Evolutionary conservation across 768 basidiomycete genomes (phyloP).

Genomic region (Serendipita sp.): DNA sequence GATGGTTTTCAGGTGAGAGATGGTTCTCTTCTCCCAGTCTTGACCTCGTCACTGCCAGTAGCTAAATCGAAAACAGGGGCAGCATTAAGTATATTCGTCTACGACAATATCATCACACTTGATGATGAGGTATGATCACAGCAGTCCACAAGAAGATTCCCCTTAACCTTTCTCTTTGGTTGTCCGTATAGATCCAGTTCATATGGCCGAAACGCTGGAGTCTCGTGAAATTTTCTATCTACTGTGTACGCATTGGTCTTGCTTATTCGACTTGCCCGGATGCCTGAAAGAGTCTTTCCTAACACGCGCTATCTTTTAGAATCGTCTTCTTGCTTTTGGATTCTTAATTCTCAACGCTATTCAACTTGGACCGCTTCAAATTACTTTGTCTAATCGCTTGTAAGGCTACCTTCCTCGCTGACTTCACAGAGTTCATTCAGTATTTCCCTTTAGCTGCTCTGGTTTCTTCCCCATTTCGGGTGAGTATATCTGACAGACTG

Average conservation of each 20-base stretch:
- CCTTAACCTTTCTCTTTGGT: background rate
- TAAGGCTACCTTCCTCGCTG: too few species aligned
- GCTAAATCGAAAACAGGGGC: background rate
- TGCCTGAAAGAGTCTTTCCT: background rate
- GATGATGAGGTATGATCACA: background rate
- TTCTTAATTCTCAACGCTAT: background rate
- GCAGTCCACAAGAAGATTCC: background rate
- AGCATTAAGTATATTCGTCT: background rate
- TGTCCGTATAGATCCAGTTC: background rate
- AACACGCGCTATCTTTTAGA: background rate
- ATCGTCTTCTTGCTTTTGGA: background rate
- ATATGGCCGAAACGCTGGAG: background rate
- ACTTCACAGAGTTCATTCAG: background rate
- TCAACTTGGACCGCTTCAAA: background rate
- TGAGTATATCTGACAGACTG: background rate
- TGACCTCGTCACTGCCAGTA: background rate
- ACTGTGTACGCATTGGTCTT: background rate
- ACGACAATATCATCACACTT: background rate
- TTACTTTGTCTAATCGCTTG: background rate
- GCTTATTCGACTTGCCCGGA: background rate
- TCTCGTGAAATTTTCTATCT: background rate
- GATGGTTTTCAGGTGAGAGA: background rate
- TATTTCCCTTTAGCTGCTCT: background rate
- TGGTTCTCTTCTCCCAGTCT: background rate
- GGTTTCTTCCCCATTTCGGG: background rate